A percentile compares a stretch with the other conserved stretches of the same genome.
phyloP scores from a whole-genome alignment of 768 basidiomycete species.

The Leccinum incarnatum region DNA sequence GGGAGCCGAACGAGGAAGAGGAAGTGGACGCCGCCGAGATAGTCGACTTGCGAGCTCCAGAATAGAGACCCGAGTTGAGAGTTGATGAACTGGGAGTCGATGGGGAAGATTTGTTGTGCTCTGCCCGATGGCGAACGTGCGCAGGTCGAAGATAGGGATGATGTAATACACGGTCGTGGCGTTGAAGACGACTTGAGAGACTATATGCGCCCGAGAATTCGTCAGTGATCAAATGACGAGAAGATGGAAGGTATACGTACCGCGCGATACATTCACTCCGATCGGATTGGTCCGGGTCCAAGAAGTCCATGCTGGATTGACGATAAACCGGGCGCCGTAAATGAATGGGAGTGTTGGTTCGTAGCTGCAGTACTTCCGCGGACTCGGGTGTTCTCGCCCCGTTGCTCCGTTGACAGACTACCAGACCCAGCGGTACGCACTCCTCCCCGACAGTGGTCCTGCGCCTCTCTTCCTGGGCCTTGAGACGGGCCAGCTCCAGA shows the following conservation, averaged over 20 bases:
- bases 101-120: conserved; percentile 29
- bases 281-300: conserved; percentile 47
- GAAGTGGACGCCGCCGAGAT: conserved; percentile 28
- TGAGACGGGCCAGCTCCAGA: conserved; percentile 69
- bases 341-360: conserved; percentile 45
- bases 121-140: conserved; percentile 22
- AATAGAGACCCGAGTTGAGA: conserved; percentile 44
- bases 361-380: conserved; percentile 42
- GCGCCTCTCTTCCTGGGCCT: conserved; percentile 52
- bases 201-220: conserved; percentile 35
- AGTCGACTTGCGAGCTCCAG: conserved; percentile 28
- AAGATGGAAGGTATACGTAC: conserved; percentile 41
- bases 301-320: conserved; percentile 87
- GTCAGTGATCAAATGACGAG: conserved; percentile 11
- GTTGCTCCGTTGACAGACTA: conserved; percentile 8
- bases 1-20: conserved; percentile 35
- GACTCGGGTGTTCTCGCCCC: conserved; percentile 27
- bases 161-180: conserved; percentile 56
- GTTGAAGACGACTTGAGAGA: conserved; percentile 66
- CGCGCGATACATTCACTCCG: conserved; percentile 54
- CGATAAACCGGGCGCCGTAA: conserved; percentile 63
- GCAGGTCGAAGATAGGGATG: conserved; percentile 55
- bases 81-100: conserved; percentile 68
- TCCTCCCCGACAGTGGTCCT: conserved; percentile 49
- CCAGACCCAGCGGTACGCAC: conserved; percentile 18